Conservation (phyloP, 1,284 basidiomycete species). For the Moniliophthora roreri region DNA sequence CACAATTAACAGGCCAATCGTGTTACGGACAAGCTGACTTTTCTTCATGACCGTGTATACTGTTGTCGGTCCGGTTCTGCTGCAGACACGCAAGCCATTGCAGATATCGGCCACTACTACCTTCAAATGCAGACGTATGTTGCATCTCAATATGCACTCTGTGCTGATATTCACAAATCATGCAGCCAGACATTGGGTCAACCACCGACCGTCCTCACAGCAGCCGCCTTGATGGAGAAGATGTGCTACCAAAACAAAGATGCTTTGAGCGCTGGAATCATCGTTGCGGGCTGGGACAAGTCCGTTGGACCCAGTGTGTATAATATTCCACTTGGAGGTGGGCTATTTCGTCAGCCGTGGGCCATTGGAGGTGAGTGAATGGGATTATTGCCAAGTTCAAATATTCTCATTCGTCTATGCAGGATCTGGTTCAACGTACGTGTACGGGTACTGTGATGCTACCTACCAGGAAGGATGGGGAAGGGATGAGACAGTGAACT, state of each 20-base stretch:
- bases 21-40: slow-evolving; percentile 98
- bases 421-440: slow-evolving; percentile 97
- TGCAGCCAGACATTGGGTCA: slow-evolving; percentile 66
- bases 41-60: slow-evolving; percentile 97
- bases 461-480: slow-evolving; percentile 97
- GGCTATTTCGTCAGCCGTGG: slow-evolving; percentile 94
- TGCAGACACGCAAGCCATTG: slow-evolving; percentile 97
- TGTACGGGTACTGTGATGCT: slow-evolving; percentile 99
- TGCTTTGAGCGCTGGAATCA: slow-evolving; percentile 88
- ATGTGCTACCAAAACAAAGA: slow-evolving; percentile 97
- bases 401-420: slow-evolving; percentile 10
- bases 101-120: slow-evolving; percentile 89
- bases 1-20: slow-evolving; percentile 76
- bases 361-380: slow-evolving; percentile 84
- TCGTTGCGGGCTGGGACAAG: slow-evolving; percentile 98
- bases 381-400: neutral
- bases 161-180: slow-evolving; percentile 9
- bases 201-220: slow-evolving; percentile 79
- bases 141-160: neutral
- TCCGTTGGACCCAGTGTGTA: slow-evolving; percentile 93
- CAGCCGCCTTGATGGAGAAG: slow-evolving; percentile 85
- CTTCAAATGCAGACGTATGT: slow-evolving; percentile 79
- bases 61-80: slow-evolving; percentile 98
- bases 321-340: slow-evolving; percentile 94
- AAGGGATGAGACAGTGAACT: slow-evolving; percentile 87